These are phyloP conservation scores for Starmerella apicola DNA, from an alignment of 805 yeast species.

Conservation along the genomic window DNA sequence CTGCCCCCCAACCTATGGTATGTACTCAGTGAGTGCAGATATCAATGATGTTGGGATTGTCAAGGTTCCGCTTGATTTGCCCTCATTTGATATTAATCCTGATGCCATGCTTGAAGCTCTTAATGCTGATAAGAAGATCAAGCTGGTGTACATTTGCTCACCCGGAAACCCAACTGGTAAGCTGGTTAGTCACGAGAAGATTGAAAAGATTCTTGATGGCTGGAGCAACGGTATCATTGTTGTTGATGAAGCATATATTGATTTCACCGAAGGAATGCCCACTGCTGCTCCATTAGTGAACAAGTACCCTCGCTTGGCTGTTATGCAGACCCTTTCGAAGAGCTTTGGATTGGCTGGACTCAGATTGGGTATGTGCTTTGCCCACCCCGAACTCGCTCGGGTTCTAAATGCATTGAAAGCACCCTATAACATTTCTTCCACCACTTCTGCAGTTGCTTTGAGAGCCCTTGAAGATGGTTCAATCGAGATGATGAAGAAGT, in stretches of 20 bases:
- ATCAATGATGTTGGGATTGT: conserved; percentile 77
- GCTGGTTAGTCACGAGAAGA: conserved; percentile 37
- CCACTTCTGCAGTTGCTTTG: conserved; percentile 62
- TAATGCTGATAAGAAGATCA: conserved; percentile 46
- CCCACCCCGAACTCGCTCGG: conserved; percentile 45
- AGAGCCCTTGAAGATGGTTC: conserved; percentile 57
- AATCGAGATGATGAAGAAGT: conserved; percentile 44
- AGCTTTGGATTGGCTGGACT: conserved; percentile 95
- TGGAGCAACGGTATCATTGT: conserved; percentile 68
- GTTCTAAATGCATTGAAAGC: conserved; percentile 85
- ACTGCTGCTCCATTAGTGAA: conserved; percentile 71
- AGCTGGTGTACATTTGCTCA: conserved; percentile 72
- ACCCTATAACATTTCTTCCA: conserved; percentile 82
- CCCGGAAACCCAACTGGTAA: conserved; percentile 96
- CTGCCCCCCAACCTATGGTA: conserved; percentile 95
- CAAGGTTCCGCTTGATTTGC: conserved; percentile 54
- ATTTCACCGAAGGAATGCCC: conserved; percentile 51
- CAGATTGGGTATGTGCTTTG: conserved; percentile 71
- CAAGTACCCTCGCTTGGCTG: conserved; percentile 70
- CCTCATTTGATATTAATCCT: conserved; percentile 45
- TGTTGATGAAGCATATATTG: conserved; percentile 91
- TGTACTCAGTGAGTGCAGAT: conserved; percentile 85
- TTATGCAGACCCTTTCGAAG: conserved; percentile 83
- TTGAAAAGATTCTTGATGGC: conserved; percentile 37
- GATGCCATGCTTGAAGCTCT: conserved; percentile 43